Percentiles rank a stretch among this genome's conserved stretches.
phyloP scores from a whole-genome alignment of 1,284 basidiomycete species.

The Ustilago tritici region DNA sequence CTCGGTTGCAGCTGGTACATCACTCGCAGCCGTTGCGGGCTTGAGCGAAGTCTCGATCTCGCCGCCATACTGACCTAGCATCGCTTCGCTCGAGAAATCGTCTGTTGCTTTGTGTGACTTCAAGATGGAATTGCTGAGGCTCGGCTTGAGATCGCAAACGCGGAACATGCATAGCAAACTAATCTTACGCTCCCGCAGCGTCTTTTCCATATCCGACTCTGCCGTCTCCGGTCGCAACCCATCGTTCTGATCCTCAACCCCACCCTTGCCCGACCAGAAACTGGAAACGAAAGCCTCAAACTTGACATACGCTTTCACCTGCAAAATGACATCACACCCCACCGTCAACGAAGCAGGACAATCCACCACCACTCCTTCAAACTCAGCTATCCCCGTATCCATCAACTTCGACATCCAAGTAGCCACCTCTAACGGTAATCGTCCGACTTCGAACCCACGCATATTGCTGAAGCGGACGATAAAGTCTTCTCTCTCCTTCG shows the following conservation, averaged over 20 bases:
- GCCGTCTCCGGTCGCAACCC: conserved; percentile 73
- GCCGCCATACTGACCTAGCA: conserved; percentile 69
- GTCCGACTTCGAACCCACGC: conserved; percentile 65
- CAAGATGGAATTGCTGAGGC: conserved; percentile 55
- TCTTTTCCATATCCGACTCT: conserved; percentile 80
- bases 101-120: conserved; percentile 73
- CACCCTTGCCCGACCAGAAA: conserved; percentile 1
- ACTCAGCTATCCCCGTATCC: conserved; percentile 59
- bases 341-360: conserved; percentile 58
- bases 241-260: conserved; percentile 26
- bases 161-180: conserved; percentile 67
- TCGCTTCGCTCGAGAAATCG: conserved; percentile 51
- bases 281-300: conserved; percentile 46
- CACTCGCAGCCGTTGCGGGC: background rate
- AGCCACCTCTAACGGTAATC: conserved; percentile 61
- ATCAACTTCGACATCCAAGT: conserved; percentile 66
- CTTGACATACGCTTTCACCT: conserved; percentile 61
- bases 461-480: conserved; percentile 67
- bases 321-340: conserved; percentile 64
- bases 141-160: conserved; percentile 59
- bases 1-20: conserved; percentile 2
- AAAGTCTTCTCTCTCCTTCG: conserved; percentile 60
- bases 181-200: conserved; percentile 81
- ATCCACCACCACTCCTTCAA: conserved; percentile 65
- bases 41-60: conserved; percentile 54